Evolutionary conservation across 768 basidiomycete genomes (phyloP), one percentile per base, ranked within the genome.

Genomic region (Podaxis sp.): DNA sequence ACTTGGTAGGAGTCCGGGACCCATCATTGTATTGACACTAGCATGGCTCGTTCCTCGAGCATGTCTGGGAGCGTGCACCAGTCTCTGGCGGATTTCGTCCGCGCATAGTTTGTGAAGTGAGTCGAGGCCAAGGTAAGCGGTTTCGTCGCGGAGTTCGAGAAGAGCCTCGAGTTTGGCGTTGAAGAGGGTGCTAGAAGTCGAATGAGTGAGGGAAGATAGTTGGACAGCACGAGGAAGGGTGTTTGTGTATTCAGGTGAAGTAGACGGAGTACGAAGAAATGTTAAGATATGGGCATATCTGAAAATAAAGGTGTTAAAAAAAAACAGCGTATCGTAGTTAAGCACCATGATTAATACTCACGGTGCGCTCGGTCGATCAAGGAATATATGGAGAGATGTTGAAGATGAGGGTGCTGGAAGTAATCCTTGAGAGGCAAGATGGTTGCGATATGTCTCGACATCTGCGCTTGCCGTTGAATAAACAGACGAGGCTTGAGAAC

Each of bases 301-400:
- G 47, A 23, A 46, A 57, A 48, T 61, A 28, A 48, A 51, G 46
- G 55, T n/a, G 44, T 16, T 46, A 61, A 35, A 3, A 28, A 11
- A 35, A 3, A 28, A 11, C 2, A 23, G 37, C 23, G 35, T 28
- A 42, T 52, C 14, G 6, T 32, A 32, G 28, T 7, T 32, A 7
- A 32, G 28, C 28, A 58, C n/a, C 32, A 25, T 50, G n/a, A 35
- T 35, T 27, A 37, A 5, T 9, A 81, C 90, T 78, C 73, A 92
- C 89, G 91, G 88, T 32, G 85, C 76, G 65, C 91, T 91, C 0
- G 91, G 82, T 25, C 91, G 79, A 68, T 94, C 91, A 23, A 94
- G 76, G 73, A 94, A 94, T 13, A 93, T 66, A 63, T 91, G 88
- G 37, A 92, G 71, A 47, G 72, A 77, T 13, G 50, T 32, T 6